Base-by-base conservation (phyloP, 2,329 filamentous ascomycete species). In the Venturia oleaginea region DNA sequence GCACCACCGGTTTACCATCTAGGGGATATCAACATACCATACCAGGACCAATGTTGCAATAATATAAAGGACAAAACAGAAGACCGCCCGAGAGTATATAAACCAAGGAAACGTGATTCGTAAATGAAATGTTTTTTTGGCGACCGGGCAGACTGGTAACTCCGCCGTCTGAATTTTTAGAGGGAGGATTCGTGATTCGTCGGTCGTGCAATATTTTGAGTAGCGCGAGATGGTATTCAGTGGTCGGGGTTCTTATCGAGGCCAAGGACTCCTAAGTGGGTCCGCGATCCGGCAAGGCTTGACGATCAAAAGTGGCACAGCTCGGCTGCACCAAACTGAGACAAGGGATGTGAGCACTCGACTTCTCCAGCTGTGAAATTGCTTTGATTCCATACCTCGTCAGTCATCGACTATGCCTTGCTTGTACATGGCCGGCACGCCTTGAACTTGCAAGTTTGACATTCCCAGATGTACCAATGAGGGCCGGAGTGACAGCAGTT, bases 401-500 rank as follows among this genome's bases (percentile, higher is more conserved):
- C 69, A 73, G 19, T 19, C 62, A 13, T 32, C 37, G 19, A 1
- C 71, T 73, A 78, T 67, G 76, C 74, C 69, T 80, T 80, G 65
- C 72, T 68, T 3, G 76, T 74, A 73, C 79, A 81, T 30, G 77
- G 77, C 51, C 75, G 72, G 73, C 80, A 82, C 7, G 77, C 77
- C 75, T 81, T 80, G 66, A 80, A 71, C 71, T 80, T 81, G 77
- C 80, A 82, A 64, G 77, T 75, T 55, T 74, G 68, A 71, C 80
- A 82, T 69, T 82, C 79, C 68, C 74, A 81, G 71, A 82, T 81
- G 72, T 74, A 78, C 72, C 77, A 79, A 70, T 81, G 78, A 22
- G 79, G 78, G 4, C 79, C 79, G 1, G 76, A 79, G 68, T 81
- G 79, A 72, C 80, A 82, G 68, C 78, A 70, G 70, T 80, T 79